Evolutionary conservation across 2,329 filamentous ascomycete species (phyloP).

Genomic region (Pseudogymnoascus sp.): DNA sequence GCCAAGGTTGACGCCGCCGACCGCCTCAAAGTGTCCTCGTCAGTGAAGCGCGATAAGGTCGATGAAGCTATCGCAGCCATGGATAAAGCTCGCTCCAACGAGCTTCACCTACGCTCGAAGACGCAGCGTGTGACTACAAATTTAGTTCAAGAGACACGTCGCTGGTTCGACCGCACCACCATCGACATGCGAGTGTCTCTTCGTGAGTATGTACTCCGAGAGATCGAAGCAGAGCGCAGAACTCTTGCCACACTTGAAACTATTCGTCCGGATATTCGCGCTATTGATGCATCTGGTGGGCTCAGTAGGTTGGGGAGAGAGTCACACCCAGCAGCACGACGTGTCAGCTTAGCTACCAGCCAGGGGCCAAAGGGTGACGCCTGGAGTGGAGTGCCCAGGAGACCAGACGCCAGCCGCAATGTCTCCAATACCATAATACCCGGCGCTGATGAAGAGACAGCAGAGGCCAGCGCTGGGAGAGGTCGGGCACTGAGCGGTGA

Average conservation of each 20-base stretch:
- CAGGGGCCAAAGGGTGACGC: slow-evolving; percentile 97
- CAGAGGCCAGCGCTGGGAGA: slow-evolving; percentile 36
- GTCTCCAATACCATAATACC: slow-evolving; percentile 65
- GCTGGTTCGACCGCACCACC: slow-evolving; percentile 82
- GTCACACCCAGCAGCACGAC: slow-evolving; percentile 64
- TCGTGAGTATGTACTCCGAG: slow-evolving; percentile 84
- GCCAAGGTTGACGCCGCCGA: slow-evolving; percentile 81
- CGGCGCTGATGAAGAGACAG: slow-evolving; percentile 56
- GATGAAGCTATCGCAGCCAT: slow-evolving; percentile 91
- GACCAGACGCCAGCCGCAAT: slow-evolving; percentile 66
- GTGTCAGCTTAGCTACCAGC: slow-evolving; percentile 71
- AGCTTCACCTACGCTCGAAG: slow-evolving; percentile 75
- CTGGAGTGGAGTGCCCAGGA: slow-evolving; percentile 88
- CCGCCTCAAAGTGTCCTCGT: slow-evolving; percentile 76
- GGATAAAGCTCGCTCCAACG: slow-evolving; percentile 77
- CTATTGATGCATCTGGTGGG: slow-evolving; percentile 85
- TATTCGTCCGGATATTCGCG: slow-evolving; percentile 83
- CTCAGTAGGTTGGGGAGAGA: slow-evolving; percentile 85
- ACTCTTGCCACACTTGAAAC: slow-evolving; percentile 89
- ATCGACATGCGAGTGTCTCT: slow-evolving; percentile 77
- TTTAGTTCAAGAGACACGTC: slow-evolving; percentile 76
- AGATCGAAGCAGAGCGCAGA: slow-evolving; percentile 91
- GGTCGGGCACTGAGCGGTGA: slow-evolving; percentile 26
- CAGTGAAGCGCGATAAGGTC: slow-evolving; percentile 87
- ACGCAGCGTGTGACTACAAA: slow-evolving; percentile 85